These are phyloP conservation scores for Mycena albidolilacea DNA, from an alignment of 768 basidiomycete genomes.

Conservation along the genomic window DNA sequence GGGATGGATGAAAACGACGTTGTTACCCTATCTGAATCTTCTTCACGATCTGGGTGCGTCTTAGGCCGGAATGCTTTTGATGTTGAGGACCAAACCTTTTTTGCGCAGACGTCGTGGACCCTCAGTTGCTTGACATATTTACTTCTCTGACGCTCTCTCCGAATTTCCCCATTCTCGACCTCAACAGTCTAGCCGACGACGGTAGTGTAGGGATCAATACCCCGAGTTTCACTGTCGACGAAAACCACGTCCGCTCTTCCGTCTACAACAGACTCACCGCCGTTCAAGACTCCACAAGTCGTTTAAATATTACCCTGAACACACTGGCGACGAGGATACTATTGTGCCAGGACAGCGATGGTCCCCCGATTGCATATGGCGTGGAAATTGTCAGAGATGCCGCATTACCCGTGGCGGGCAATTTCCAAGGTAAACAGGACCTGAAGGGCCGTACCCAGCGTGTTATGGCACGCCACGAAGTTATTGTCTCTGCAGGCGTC, in stretches of 20 bases:
- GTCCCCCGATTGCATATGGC: conserved; percentile 40
- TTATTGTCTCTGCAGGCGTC: conserved; percentile 41
- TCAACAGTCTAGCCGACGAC: conserved; percentile 36
- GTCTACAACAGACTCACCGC: conserved; percentile 35
- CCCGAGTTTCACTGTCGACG: conserved; percentile 44
- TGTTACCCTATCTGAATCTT: conserved; percentile 43
- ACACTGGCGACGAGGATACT: conserved; percentile 37
- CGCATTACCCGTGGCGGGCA: conserved; percentile 38
- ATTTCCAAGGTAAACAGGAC: conserved; percentile 38
- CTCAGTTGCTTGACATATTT: conserved; percentile 35
- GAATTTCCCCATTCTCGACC: conserved; percentile 27
- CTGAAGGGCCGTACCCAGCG: conserved; percentile 17
- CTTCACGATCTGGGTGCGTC: conserved; percentile 42
- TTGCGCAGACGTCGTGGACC: conserved; percentile 42
- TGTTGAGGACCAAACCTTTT: too few relatives aligned
- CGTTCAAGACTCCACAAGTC: conserved; percentile 12
- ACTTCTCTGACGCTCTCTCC: conserved; percentile 1
- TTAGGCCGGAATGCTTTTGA: neutral
- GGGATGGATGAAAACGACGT: conserved; percentile 49
- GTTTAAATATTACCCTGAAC: conserved; percentile 34
- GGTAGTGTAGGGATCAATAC: conserved; percentile 42
- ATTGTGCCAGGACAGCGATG: conserved; percentile 34
- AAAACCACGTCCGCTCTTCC: conserved; percentile 40
- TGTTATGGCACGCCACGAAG: conserved; percentile 41
- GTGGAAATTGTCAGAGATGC: conserved; percentile 40